Percentiles rank a stretch among this genome's conserved stretches.
These are phyloP conservation scores for Trapa bicornis DNA, from an alignment of 345 rosid genomes.

Conservation along the genomic window DNA sequence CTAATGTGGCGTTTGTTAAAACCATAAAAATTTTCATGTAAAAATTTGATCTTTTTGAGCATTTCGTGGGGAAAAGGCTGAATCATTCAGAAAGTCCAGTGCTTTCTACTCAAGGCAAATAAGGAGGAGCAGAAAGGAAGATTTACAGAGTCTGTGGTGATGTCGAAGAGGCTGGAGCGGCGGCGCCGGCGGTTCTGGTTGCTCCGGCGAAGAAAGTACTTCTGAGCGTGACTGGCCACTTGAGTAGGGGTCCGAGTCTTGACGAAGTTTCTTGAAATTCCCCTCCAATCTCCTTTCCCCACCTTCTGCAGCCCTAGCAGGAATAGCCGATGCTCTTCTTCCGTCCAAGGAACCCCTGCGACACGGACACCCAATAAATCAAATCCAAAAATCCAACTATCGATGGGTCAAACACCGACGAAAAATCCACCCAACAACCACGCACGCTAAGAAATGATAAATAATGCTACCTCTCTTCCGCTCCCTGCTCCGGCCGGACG, in stretches of 20 bases:
- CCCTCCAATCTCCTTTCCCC: constrained; percentile 96
- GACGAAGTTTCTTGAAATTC: constrained; percentile 78
- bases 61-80: background rate
- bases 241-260: constrained; percentile 84
- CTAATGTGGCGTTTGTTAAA: background rate
- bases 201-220: constrained; percentile 68
- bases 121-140: background rate
- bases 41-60: background rate
- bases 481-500: constrained; percentile 37
- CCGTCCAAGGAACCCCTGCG: constrained; percentile 92
- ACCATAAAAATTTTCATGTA: background rate
- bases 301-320: constrained; percentile 72
- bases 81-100: background rate
- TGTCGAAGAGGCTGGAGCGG: constrained; percentile 83
- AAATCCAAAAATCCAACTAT: background rate
- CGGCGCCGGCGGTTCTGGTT: constrained; percentile 86
- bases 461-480: constrained; percentile 63
- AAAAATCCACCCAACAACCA: background rate
- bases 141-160: constrained; percentile 69
- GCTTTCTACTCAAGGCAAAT: background rate
- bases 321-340: constrained; percentile 86
- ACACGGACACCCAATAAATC: background rate
- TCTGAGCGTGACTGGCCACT: constrained; percentile 98
- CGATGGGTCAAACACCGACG: background rate
- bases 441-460: background rate